These are phyloP conservation scores for Boletus pseudopeckii DNA, from an alignment of 768 basidiomycete species.

Conservation along the genomic window DNA sequence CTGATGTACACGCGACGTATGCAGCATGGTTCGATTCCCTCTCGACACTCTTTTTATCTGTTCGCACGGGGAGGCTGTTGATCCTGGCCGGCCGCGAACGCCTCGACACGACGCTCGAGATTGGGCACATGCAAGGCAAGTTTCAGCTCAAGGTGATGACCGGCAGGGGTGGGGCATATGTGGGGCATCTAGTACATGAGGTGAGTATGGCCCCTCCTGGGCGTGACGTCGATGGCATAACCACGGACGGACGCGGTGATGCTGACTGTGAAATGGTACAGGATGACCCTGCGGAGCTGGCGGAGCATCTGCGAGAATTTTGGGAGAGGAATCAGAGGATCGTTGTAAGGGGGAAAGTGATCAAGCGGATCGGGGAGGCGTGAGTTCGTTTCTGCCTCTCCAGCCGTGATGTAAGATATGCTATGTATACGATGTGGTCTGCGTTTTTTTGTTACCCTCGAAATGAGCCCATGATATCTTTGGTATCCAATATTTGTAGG, in stretches of 20 bases:
- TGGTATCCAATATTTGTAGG: neutral
- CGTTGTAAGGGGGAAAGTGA: slow-evolving; percentile 47
- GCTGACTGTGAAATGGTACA: slow-evolving; percentile 28
- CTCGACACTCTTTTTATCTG: slow-evolving; percentile 72
- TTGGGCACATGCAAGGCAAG: slow-evolving; percentile 95
- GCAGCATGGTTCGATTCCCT: slow-evolving; percentile 92
- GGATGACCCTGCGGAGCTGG: slow-evolving; percentile 83
- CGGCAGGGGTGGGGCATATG: slow-evolving; percentile 43
- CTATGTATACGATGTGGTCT: too few relatives aligned
- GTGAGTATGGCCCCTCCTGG: slow-evolving; percentile 38
- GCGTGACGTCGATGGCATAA: neutral
- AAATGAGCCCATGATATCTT: too few relatives aligned
- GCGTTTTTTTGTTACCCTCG: neutral
- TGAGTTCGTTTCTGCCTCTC: slow-evolving; percentile 15
- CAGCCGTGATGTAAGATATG: too few relatives aligned
- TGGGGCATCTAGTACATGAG: slow-evolving; percentile 95
- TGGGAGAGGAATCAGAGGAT: slow-evolving; percentile 84
- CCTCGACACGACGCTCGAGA: slow-evolving; percentile 90
- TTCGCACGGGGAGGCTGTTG: slow-evolving; percentile 79
- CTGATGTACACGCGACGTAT: neutral
- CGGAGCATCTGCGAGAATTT: slow-evolving; percentile 81
- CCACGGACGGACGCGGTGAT: neutral
- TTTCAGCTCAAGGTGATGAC: slow-evolving; percentile 86
- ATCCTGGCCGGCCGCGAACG: slow-evolving; percentile 92
- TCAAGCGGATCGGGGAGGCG: slow-evolving; percentile 55